Conservation (phyloP, 2,329 filamentous ascomycete species). For the Celoporthe dispersa region DNA sequence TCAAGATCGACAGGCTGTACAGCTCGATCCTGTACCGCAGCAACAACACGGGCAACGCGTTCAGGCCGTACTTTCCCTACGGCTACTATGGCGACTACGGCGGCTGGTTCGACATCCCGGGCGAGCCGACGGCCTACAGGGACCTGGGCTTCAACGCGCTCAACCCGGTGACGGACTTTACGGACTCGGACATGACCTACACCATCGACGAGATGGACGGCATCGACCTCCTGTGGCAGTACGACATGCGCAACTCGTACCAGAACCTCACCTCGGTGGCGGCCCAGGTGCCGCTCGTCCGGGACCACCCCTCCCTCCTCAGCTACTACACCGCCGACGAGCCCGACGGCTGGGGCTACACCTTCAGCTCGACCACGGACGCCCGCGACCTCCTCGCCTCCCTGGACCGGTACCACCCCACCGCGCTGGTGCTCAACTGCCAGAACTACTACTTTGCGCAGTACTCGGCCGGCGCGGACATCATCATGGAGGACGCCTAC, state of each 20-base stretch:
- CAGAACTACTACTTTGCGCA: slow-evolving; percentile 62
- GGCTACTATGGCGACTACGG: slow-evolving; percentile 51
- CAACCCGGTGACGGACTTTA: slow-evolving; percentile 46
- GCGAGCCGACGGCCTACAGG: slow-evolving; percentile 41
- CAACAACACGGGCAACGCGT: slow-evolving; percentile 40
- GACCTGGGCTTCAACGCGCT: slow-evolving; percentile 50
- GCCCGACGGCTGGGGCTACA: slow-evolving; percentile 61
- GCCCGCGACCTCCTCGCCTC: slow-evolving; percentile 50
- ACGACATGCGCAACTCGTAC: slow-evolving; percentile 49
- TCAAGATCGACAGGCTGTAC: slow-evolving; percentile 50
- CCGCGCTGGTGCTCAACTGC: slow-evolving; percentile 64
- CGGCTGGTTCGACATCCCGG: slow-evolving; percentile 47
- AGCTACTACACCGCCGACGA: slow-evolving; percentile 53
- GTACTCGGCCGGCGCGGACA: slow-evolving; percentile 60
- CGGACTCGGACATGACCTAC: slow-evolving; percentile 43
- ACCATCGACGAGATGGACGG: slow-evolving; percentile 42
- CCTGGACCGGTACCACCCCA: slow-evolving; percentile 65
- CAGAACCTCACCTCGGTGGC: slow-evolving; percentile 47
- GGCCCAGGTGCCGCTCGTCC: slow-evolving; percentile 46
- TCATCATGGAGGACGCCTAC: slow-evolving; percentile 65
- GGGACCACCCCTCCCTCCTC: slow-evolving; percentile 46
- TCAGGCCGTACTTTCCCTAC: slow-evolving; percentile 49
- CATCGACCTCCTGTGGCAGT: slow-evolving; percentile 48
- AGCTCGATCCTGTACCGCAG: slow-evolving; percentile 49
- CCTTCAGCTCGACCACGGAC: slow-evolving; percentile 50